Evolutionary conservation across 1,284 basidiomycete species (phyloP), one percentile per base, ranked within the genome.

Genomic region (Tremellales sp.): DNA sequence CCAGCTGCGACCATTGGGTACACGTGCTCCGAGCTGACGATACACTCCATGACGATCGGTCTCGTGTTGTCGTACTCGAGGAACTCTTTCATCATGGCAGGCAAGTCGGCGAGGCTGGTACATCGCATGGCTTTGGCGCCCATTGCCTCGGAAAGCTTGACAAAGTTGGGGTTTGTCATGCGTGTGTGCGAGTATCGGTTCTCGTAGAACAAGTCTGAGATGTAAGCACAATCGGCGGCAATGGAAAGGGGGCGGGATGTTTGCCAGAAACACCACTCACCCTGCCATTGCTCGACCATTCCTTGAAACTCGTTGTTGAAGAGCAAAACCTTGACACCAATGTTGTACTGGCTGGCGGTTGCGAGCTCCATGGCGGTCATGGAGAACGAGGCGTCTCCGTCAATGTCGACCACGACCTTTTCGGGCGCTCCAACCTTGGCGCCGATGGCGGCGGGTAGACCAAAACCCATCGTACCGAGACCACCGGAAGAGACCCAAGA

Each of bases 311-410:
- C 88, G 76, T 94, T 94, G 79, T 93, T 92, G 64, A 93, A 74
- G 21, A 93, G 76, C 58, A 93, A 77, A 33, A 88, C 87, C 77
- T 98, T 98, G 66, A 97, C 89, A 53, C 96, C 94, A 54, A 98
- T 94, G 70, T 82, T 77, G 77, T 83, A 93, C 72, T 94, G 88
- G 23, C 86, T 81, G 3, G 94, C 94, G 0, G 94, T 98, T 21
- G 86, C 85, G 46, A 97, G 84, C 76, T 98, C 96, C 96, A 97
- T 98, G 0, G 91, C 93, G 3, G 94, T 97, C 96, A 98, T 98
- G 65, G 87, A 93, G 77, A 97, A 94, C 13, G 89, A 94, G 0
- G 94, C 94, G 68, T 98, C 94, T 25, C 94, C 94, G 67, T 98
- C 94, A 60, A 98, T 86, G 75, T 98, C 92, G 42, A 98, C 79